These are phyloP conservation scores for Sugiyamaella neomexicana DNA, from an alignment of 1,139 yeast genomes.

Conservation along the genomic window DNA sequence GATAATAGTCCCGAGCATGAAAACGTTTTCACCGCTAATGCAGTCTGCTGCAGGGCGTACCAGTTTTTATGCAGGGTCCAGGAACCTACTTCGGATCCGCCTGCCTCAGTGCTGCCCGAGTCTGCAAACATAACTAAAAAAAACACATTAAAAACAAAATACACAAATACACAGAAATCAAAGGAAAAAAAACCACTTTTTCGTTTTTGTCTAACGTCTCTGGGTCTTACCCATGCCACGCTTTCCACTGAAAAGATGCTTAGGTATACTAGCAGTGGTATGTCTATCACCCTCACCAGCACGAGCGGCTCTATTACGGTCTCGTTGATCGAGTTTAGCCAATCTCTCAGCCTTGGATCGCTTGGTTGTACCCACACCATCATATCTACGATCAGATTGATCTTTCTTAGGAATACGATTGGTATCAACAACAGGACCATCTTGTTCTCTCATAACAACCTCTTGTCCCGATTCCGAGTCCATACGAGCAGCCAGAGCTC, in stretches of 20 bases:
- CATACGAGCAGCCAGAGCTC: conserved; percentile 40
- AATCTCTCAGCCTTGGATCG: conserved; percentile 85
- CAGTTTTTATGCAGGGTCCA: no score
- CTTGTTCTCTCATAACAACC: conserved; percentile 57
- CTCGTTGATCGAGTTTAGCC: conserved; percentile 87
- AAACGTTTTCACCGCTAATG: no score
- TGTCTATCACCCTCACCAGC: conserved; percentile 97
- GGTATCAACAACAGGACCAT: conserved; percentile 35
- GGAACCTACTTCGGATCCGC: no score
- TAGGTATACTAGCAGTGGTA: conserved; percentile 78
- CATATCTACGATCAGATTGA: conserved; percentile 80
- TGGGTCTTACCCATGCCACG: conserved; percentile 84
- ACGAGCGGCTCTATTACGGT: conserved; percentile 88
- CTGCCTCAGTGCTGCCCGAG: no score
- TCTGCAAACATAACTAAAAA: no score
- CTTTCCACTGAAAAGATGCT: conserved; percentile 95
- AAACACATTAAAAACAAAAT: no score
- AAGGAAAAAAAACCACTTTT: not conserved
- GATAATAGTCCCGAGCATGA: no score
- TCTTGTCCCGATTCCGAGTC: conserved; percentile 65
- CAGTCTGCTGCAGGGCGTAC: no score
- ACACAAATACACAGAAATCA: not conserved
- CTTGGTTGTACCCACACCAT: conserved; percentile 71
- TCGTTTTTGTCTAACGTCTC: conserved; percentile 48
- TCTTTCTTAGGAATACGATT: conserved; percentile 48